These are phyloP conservation scores for Boletellus sp. DNA, from an alignment of 768 basidiomycete genomes.

Conservation along the genomic window DNA sequence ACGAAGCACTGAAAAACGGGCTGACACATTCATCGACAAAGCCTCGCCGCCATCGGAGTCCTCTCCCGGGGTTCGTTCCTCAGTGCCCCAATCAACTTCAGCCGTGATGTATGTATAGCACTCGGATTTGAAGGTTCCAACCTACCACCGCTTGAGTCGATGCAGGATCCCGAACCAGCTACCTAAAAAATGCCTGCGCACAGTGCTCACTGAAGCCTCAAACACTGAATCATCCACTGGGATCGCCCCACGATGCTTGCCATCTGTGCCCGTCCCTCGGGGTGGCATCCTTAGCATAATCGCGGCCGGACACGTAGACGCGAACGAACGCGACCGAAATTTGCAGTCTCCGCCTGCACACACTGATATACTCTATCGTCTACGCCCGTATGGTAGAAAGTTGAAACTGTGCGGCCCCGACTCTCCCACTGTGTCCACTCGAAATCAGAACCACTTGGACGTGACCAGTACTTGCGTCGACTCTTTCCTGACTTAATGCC, in stretches of 20 bases:
- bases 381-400: too few relatives aligned
- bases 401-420: slow-evolving; percentile 5
- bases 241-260: neutral
- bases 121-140: neutral
- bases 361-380: slow-evolving; percentile 2
- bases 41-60: too few relatives aligned
- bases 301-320: slow-evolving; percentile 10
- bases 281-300: slow-evolving; percentile 5
- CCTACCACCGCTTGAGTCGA: neutral
- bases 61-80: too few relatives aligned
- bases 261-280: neutral
- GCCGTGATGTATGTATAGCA: too few relatives aligned
- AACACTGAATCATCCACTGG: slow-evolving; percentile 1
- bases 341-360: slow-evolving; percentile 11
- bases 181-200: neutral
- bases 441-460: too few relatives aligned
- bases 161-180: neutral
- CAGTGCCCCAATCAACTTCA: too few relatives aligned
- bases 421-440: too few relatives aligned
- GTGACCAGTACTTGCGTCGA: too few relatives aligned
- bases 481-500: too few relatives aligned
- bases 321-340: slow-evolving; percentile 15
- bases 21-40: too few relatives aligned
- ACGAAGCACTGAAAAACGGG: too few relatives aligned
- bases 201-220: too few relatives aligned